Conservation (phyloP, 169 alveolate species). For the Amoebophrya sp. region DNA sequence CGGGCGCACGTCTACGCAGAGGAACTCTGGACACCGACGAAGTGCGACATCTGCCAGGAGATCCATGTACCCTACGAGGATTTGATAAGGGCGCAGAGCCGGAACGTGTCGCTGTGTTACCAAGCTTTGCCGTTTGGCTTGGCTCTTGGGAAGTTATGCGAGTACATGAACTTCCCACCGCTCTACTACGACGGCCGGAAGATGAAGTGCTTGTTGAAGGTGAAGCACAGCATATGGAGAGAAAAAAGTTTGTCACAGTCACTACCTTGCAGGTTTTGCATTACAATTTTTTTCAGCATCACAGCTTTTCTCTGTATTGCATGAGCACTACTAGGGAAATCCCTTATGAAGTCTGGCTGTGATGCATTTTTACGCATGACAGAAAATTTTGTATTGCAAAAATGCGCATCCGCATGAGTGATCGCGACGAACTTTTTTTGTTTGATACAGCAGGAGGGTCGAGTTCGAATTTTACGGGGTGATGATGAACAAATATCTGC, state of each 20-base stretch:
- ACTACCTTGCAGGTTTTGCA: too few relatives aligned
- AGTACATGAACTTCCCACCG: constrained; percentile 28
- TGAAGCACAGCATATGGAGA: too few relatives aligned
- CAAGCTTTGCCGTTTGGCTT: constrained; percentile 19
- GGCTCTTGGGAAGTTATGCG: neutral
- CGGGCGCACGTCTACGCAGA: constrained; percentile 30
- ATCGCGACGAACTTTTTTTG: too few relatives aligned
- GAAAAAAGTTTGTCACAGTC: too few relatives aligned
- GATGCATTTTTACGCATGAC: too few relatives aligned
- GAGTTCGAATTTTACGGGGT: neutral
- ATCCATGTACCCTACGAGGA: constrained; percentile 32
- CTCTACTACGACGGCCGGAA: neutral
- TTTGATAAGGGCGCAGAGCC: neutral
- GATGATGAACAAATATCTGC: neutral
- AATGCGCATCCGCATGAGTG: too few relatives aligned
- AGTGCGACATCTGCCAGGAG: neutral
- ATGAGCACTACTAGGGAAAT: too few relatives aligned
- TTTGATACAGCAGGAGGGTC: too few relatives aligned
- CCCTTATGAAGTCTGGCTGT: too few relatives aligned
- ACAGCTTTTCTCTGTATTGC: too few relatives aligned
- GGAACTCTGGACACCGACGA: neutral
- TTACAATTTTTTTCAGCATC: too few relatives aligned
- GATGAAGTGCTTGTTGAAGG: neutral
- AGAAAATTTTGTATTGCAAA: too few relatives aligned
- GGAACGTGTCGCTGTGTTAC: constrained; percentile 19